Evolutionary conservation across 1,284 basidiomycete genomes (phyloP).

Genomic region (Ceratobasidium sp.): DNA sequence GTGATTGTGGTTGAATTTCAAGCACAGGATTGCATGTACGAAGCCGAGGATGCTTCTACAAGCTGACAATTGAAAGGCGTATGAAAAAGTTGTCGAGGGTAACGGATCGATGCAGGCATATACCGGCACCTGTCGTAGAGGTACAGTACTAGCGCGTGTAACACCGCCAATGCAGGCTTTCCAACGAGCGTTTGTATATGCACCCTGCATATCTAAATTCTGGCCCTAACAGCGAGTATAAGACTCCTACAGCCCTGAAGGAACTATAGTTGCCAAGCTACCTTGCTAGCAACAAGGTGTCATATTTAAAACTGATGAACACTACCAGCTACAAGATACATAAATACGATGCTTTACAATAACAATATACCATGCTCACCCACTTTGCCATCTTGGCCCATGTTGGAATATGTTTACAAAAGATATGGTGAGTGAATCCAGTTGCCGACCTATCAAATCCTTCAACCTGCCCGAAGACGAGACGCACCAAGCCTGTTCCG

Average conservation of each 20-base stretch:
- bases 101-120: slow-evolving; percentile 31
- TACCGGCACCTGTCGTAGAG: slow-evolving; percentile 83
- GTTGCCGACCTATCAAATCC: slow-evolving; percentile 91
- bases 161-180: slow-evolving; percentile 91
- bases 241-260: slow-evolving; percentile 89
- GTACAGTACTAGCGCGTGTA: slow-evolving; percentile 90
- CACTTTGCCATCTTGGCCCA: slow-evolving; percentile 95
- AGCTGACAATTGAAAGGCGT: slow-evolving; percentile 66
- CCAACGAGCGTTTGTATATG: slow-evolving; percentile 69
- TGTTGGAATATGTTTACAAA: slow-evolving; percentile 92
- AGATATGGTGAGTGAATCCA: slow-evolving; percentile 96
- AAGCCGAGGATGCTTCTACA: too few species aligned
- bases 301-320: slow-evolving; percentile 96
- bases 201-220: slow-evolving; percentile 88
- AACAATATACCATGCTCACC: slow-evolving; percentile 63
- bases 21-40: background rate
- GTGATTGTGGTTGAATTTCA: background rate
- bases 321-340: slow-evolving; percentile 71
- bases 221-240: slow-evolving; percentile 76
- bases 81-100: slow-evolving; percentile 99
- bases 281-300: slow-evolving; percentile 91
- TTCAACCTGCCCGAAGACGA: slow-evolving; percentile 85
- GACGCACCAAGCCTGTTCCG: slow-evolving; percentile 77
- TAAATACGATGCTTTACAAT: background rate
- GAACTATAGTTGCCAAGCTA: slow-evolving; percentile 96